phyloP scores from a whole-genome alignment of 1,139 yeast species.

The Kurtzmaniella natalensis region DNA sequence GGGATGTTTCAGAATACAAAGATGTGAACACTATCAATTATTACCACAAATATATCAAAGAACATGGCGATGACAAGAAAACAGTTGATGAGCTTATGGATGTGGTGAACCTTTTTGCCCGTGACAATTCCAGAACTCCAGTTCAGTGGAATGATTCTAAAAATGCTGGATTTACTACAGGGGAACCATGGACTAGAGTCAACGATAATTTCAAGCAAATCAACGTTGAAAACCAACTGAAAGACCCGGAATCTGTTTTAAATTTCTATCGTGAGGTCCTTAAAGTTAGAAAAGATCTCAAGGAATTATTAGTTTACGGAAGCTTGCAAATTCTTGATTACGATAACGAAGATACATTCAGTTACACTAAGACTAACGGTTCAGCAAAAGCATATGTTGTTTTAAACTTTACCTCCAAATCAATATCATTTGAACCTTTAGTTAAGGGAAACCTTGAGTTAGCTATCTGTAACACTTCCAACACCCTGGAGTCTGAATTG shows the following conservation, averaged over 20 bases:
- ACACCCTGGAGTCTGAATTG: conserved; percentile 18
- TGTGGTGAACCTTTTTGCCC: conserved; percentile 16
- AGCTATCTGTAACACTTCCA: conserved; percentile 23
- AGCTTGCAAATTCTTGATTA: conserved; percentile 24
- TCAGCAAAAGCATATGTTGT: conserved; percentile 30
- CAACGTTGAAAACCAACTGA: conserved; percentile 18
- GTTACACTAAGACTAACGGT: conserved; percentile 27
- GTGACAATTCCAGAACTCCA: conserved; percentile 22
- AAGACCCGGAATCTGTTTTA: conserved; percentile 18
- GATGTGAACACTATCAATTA: conserved; percentile 21
- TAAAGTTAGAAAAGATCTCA: conserved; percentile 14
- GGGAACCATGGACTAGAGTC: conserved; percentile 21
- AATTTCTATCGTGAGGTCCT: conserved; percentile 18
- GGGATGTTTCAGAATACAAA: conserved; percentile 18
- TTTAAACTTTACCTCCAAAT: conserved; percentile 41
- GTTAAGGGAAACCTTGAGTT: conserved; percentile 28
- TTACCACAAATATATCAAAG: conserved; percentile 12
- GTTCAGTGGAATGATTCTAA: conserved; percentile 19
- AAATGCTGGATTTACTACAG: conserved; percentile 19
- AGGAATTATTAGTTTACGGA: conserved; percentile 18
- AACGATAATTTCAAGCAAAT: conserved; percentile 18
- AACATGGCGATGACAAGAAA: conserved; percentile 11
- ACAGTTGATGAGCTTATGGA: conserved; percentile 12
- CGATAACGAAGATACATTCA: conserved; percentile 35
- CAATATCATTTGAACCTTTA: conserved; percentile 24